Evolutionary conservation across 2,329 filamentous ascomycete genomes (phyloP).

Genomic region (Pestalotiopsis sp.): DNA sequence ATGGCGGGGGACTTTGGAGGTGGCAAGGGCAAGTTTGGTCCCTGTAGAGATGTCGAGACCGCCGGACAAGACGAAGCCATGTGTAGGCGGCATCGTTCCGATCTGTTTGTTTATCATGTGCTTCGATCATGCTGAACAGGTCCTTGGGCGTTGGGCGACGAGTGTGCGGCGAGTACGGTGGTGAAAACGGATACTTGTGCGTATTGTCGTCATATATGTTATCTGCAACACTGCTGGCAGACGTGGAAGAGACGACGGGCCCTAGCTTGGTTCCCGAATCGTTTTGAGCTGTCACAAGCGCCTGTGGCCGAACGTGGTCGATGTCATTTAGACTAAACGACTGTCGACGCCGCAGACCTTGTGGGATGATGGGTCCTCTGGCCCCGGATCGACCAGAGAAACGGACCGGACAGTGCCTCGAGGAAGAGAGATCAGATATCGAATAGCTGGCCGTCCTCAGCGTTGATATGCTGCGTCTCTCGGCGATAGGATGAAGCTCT

Average conservation of each 20-base stretch:
- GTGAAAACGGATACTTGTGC: neutral
- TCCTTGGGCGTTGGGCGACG: neutral
- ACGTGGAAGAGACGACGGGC: neutral
- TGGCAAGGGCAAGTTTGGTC: neutral
- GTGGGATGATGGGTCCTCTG: neutral
- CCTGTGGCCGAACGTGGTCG: neutral
- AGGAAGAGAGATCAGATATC: slow-evolving; percentile 31
- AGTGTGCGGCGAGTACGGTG: neutral
- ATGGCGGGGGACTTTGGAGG: neutral
- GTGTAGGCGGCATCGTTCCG: neutral
- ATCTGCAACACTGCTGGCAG: neutral
- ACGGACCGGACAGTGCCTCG: slow-evolving; percentile 22
- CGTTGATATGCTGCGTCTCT: slow-evolving; percentile 40
- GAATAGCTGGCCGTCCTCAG: slow-evolving; percentile 29
- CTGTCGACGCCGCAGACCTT: slow-evolving; percentile 28
- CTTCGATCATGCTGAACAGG: neutral
- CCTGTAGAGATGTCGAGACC: neutral
- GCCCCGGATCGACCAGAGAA: neutral
- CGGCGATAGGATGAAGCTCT: slow-evolving; percentile 40
- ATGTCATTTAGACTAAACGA: slow-evolving; percentile 39
- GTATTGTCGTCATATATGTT: neutral
- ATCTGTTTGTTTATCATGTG: neutral
- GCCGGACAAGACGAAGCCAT: slow-evolving; percentile 5
- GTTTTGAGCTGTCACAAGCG: neutral
- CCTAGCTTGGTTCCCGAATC: neutral